Base-by-base conservation (phyloP, 768 basidiomycete species). In the Clavaria fumosa region DNA sequence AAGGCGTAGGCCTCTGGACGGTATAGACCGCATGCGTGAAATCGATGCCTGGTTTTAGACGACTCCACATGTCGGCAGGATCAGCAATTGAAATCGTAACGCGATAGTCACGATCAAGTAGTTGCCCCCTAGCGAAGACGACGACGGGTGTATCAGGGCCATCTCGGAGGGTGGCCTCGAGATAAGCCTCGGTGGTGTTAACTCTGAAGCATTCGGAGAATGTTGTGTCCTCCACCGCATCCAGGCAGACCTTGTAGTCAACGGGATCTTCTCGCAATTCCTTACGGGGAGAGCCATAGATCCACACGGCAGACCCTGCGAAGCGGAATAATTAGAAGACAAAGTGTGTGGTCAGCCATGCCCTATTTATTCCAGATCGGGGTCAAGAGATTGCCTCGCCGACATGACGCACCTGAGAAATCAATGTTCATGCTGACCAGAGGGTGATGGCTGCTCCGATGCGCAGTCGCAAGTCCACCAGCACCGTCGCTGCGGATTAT, bases 121-220 rank as follows among this genome's bases (percentile, higher is more conserved):
- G 14, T 14, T 33, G 5, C 14, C 31, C 31, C 31, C 19, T 33
- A n/a, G 14, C 31, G 14, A 33, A 33, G 31, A 33, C 5, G 14
- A 14, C 14, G 19, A 33, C 31, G 19, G 31, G 31, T n/a, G n/a
- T n/a, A 14, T 6, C 6, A 6, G 31, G 19, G 14, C 19, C 31
- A 14, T 33, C 31, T 5, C n/a, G n/a, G n/a, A n/a, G n/a, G n/a
- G 31, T 5, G 31, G 14, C 14, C 9, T 6, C 31, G 31, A 33
- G 31, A 14, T 33, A 33, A 9, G 14, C 31, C 14, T 33, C 31
- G 6, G 5, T 14, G 14, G 14, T 14, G 31, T 33, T 33, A 19
- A 33, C 31, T 14, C 31, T 33, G 14, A 33, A 33, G 14, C 31
- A 33, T 19, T 33, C 31, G 31, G n/a, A n/a, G n/a, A n/a, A n/a